Conservation (phyloP, 257 asterid species). For the Capsicum baccatum region DNA sequence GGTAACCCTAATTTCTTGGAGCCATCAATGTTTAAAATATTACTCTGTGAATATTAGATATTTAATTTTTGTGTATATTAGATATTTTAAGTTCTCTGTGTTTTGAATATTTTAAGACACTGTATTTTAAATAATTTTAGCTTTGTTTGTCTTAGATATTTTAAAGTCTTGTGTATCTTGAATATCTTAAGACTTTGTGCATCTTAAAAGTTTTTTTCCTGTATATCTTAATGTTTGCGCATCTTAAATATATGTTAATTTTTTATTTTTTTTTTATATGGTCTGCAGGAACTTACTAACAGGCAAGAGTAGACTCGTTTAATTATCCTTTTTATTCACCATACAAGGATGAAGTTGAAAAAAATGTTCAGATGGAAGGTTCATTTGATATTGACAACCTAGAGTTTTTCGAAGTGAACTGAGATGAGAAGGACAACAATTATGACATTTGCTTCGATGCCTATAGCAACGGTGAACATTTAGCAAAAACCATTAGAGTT, state of each 20-base stretch:
- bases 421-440: not conserved
- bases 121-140: too few species aligned
- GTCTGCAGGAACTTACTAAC: conserved; percentile 32
- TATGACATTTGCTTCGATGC: not conserved
- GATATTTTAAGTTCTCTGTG: too few species aligned
- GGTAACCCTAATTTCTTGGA: too few species aligned
- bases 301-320: conserved; percentile 31
- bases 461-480: not conserved
- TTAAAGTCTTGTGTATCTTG: too few species aligned
- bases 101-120: too few species aligned
- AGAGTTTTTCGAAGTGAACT: not conserved
- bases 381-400: conserved; percentile 33
- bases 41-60: too few species aligned
- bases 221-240: too few species aligned
- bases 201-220: too few species aligned
- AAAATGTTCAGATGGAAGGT: conserved; percentile 30
- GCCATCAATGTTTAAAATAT: too few species aligned
- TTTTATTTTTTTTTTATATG: not conserved
- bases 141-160: too few species aligned
- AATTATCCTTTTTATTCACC: conserved; percentile 34
- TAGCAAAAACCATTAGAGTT: not conserved
- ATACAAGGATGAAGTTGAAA: conserved; percentile 32
- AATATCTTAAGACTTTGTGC: too few species aligned
- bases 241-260: not conserved
- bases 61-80: too few species aligned